Evolutionary conservation across 805 yeast genomes (phyloP), one percentile per base, ranked within the genome.

Genomic region (Candida tibetensis): DNA sequence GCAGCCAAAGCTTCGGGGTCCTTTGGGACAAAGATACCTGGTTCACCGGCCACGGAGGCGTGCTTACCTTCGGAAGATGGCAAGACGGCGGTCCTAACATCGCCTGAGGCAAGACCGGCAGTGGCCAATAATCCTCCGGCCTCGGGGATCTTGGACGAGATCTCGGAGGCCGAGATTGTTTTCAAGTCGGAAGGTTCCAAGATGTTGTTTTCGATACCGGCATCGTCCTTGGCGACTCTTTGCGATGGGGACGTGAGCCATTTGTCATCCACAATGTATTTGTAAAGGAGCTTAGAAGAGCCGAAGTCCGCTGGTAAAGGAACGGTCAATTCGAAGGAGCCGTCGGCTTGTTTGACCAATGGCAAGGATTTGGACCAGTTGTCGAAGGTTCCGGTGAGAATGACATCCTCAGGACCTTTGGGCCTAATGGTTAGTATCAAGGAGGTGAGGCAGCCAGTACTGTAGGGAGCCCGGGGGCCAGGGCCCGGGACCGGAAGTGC

Each of bases 381-480:
- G 53, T 81, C 87, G 52, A 82, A 81, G 37, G 79, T 71, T 44
- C 90, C 90, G 15, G 89, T 82, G 36, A 83, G 76, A 47, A 77
- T 67, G 41, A 83, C 90, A 40, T 69, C 74, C 38, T 58, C 31
- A 27, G 74, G 72, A 41, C 74, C 74, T 28, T 57, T 44, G 16
- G 74, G 74, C 74, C 74, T 69, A 40, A 16, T 26, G 30, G 26
- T 36, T 14, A 28, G 17, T 23, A n/a, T 21, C 16, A 7, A 10
- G 10, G n/a, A n/a, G n/a, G n/a, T n/a, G n/a, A n/a, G n/a, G n/a
- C n/a, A n/a, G n/a, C n/a, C n/a, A n/a, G n/a, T n/a, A n/a, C n/a
- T n/a, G n/a, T n/a, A n/a, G n/a, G n/a, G n/a, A n/a, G n/a, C n/a
- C n/a, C 25, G 25, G 25, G 25, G 25, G 25, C 10, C 25, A 21